phyloP scores from a whole-genome alignment of 2,329 filamentous ascomycete species.

The Intubia oerlemansii region DNA sequence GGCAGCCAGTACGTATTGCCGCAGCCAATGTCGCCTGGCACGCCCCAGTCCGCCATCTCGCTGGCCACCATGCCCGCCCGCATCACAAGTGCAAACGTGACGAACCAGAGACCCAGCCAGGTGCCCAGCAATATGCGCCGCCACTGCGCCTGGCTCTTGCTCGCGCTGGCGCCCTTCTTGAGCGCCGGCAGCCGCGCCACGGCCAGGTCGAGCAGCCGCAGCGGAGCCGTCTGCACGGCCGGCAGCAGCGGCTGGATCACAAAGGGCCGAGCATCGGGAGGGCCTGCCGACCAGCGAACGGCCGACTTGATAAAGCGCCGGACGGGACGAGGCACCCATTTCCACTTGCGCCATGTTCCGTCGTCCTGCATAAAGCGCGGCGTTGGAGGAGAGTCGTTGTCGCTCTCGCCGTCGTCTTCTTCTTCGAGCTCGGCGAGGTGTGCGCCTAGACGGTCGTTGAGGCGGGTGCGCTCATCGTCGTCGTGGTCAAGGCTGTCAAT shows the following conservation, averaged over 20 bases:
- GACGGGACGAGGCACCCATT: slow-evolving; percentile 36
- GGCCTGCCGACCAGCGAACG: slow-evolving; percentile 31
- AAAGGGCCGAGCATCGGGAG: slow-evolving; percentile 26
- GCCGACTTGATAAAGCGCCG: slow-evolving; percentile 22
- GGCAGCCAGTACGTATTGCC: slow-evolving; percentile 47
- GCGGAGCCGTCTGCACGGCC: slow-evolving; percentile 42
- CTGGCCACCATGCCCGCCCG: slow-evolving; percentile 35
- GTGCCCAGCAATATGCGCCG: slow-evolving; percentile 34
- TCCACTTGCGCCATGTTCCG: slow-evolving; percentile 25
- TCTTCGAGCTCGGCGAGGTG: slow-evolving; percentile 25
- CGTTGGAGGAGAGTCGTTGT: slow-evolving; percentile 21
- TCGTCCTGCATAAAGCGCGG: slow-evolving; percentile 40
- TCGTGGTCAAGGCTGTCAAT: slow-evolving; percentile 9
- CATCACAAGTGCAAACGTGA: slow-evolving; percentile 46
- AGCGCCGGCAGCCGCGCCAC: slow-evolving; percentile 33
- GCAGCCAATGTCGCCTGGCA: slow-evolving; percentile 43
- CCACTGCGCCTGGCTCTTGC: slow-evolving; percentile 31
- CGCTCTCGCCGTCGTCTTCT: slow-evolving; percentile 16
- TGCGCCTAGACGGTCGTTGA: too few relatives aligned
- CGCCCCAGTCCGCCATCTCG: slow-evolving; percentile 46
- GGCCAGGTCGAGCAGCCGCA: slow-evolving; percentile 38
- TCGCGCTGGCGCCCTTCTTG: slow-evolving; percentile 2
- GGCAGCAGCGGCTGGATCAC: slow-evolving; percentile 42
- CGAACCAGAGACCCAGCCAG: slow-evolving; percentile 38
- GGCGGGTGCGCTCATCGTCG: slow-evolving; percentile 11